A percentile compares a stretch with the other conserved stretches of the same genome.
phyloP scores from a whole-genome alignment of 2,329 filamentous ascomycete genomes.

The Ramichloridium luteum region DNA sequence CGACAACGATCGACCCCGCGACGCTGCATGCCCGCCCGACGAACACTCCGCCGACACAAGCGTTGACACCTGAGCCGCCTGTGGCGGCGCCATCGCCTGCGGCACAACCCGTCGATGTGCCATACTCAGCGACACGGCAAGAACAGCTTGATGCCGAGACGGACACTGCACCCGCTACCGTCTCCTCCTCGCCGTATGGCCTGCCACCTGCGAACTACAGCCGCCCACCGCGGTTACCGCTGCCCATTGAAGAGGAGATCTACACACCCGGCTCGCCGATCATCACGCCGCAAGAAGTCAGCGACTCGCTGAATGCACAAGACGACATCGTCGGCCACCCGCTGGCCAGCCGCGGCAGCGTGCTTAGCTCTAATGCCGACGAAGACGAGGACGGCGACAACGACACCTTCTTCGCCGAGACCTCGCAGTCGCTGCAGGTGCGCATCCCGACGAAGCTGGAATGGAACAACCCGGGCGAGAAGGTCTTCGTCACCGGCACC shows the following conservation, averaged over 20 bases:
- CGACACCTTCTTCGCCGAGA: slow-evolving; percentile 54
- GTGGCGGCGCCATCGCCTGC: slow-evolving; percentile 19
- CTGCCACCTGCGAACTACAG: slow-evolving; percentile 35
- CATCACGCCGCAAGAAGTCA: slow-evolving; percentile 55
- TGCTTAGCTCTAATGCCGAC: slow-evolving; percentile 49
- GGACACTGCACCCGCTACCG: slow-evolving; percentile 15
- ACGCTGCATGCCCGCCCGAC: slow-evolving; percentile 8
- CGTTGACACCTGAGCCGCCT: slow-evolving; percentile 1
- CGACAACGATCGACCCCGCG: slow-evolving; percentile 16
- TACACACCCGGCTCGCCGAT: slow-evolving; percentile 86
- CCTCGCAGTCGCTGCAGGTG: slow-evolving; percentile 54
- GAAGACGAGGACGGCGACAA: slow-evolving; percentile 47
- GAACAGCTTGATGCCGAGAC: slow-evolving; percentile 2
- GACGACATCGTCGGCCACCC: slow-evolving; percentile 36
- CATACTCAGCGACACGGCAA: slow-evolving; percentile 9
- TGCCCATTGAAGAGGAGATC: slow-evolving; percentile 86
- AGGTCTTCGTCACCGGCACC: slow-evolving; percentile 91
- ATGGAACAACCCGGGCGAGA: slow-evolving; percentile 68
- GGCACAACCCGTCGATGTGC: slow-evolving; percentile 30
- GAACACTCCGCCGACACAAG: slow-evolving; percentile 8
- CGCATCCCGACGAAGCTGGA: slow-evolving; percentile 76
- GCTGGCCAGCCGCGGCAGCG: slow-evolving; percentile 42
- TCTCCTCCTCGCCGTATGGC: slow-evolving; percentile 23
- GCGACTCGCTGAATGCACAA: slow-evolving; percentile 32
- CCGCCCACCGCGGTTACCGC: slow-evolving; percentile 75